phyloP scores from a whole-genome alignment of 2,329 filamentous ascomycete species.

The Scedosporium boydii region DNA sequence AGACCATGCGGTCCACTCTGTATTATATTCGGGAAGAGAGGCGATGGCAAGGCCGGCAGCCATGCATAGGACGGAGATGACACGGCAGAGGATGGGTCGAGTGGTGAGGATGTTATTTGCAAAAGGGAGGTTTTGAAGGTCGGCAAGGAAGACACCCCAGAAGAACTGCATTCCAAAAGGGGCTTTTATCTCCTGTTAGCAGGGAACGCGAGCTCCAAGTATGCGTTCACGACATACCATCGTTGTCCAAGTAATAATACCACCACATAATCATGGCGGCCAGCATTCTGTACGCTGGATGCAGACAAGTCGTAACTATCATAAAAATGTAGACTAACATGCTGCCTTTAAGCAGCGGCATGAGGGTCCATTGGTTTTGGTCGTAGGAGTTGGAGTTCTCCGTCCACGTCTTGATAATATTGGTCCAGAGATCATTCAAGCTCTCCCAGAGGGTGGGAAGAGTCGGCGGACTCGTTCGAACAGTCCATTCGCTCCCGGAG shows the following conservation, averaged over 20 bases:
- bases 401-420: constrained; percentile 42
- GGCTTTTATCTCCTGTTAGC: constrained; percentile 8
- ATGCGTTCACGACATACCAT: constrained; percentile 7
- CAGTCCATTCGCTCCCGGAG: constrained; percentile 41
- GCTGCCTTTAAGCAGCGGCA: constrained; percentile 43
- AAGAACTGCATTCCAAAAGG: constrained; percentile 50
- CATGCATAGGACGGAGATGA: constrained; percentile 39
- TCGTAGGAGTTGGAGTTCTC: constrained; percentile 41
- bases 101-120: constrained; percentile 36
- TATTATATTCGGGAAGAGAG: constrained; percentile 48
- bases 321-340: constrained; percentile 45
- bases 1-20: constrained; percentile 46
- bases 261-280: constrained; percentile 37
- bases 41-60: constrained; percentile 45
- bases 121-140: constrained; percentile 42
- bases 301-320: constrained; percentile 38
- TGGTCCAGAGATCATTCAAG: constrained; percentile 23
- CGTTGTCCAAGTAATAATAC: constrained; percentile 29
- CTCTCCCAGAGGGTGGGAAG: constrained; percentile 5
- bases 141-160: constrained; percentile 52
- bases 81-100: constrained; percentile 29
- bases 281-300: constrained; percentile 38
- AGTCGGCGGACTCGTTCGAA: constrained; percentile 14
- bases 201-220: background rate
- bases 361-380: constrained; percentile 48